phyloP scores from a whole-genome alignment of 2,329 filamentous ascomycete species.

The Thielaviopsis populi region DNA sequence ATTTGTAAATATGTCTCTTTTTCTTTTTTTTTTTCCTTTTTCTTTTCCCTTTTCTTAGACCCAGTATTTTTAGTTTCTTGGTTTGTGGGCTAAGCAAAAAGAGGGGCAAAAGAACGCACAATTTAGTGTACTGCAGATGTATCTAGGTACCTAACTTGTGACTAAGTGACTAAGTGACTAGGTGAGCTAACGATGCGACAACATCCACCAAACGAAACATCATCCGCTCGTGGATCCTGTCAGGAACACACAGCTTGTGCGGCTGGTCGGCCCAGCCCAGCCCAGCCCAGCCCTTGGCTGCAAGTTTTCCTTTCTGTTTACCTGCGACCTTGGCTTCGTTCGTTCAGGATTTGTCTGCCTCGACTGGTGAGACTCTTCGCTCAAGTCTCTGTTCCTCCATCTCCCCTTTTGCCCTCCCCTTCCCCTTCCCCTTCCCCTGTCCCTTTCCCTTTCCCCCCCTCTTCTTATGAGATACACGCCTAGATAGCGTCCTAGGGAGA shows the following conservation, averaged over 20 bases:
- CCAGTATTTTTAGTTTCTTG: too few relatives aligned
- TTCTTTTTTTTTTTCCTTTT: too few relatives aligned
- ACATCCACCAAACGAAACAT: background rate
- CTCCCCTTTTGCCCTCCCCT: background rate
- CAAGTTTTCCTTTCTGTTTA: background rate
- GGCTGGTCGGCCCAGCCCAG: background rate
- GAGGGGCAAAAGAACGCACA: too few relatives aligned
- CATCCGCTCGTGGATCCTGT: background rate
- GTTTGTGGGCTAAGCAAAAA: too few relatives aligned
- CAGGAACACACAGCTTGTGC: background rate
- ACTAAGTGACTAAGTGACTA: too few relatives aligned
- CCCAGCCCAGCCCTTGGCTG: background rate
- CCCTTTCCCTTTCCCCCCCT: background rate
- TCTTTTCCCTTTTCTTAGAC: too few relatives aligned
- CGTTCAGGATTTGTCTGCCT: background rate
- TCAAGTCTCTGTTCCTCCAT: background rate
- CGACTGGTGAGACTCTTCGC: background rate
- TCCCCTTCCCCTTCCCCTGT: too few relatives aligned
- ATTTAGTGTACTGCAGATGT: too few relatives aligned
- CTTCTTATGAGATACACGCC: background rate
- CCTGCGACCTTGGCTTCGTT: background rate
- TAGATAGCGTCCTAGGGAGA: background rate
- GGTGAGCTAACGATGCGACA: too few relatives aligned
- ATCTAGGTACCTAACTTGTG: background rate
- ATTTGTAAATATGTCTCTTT: too few relatives aligned